Evolutionary conservation across 2,329 filamentous ascomycete genomes (phyloP), one percentile per base, ranked within the genome.

Genomic region (Cytospora mali): DNA sequence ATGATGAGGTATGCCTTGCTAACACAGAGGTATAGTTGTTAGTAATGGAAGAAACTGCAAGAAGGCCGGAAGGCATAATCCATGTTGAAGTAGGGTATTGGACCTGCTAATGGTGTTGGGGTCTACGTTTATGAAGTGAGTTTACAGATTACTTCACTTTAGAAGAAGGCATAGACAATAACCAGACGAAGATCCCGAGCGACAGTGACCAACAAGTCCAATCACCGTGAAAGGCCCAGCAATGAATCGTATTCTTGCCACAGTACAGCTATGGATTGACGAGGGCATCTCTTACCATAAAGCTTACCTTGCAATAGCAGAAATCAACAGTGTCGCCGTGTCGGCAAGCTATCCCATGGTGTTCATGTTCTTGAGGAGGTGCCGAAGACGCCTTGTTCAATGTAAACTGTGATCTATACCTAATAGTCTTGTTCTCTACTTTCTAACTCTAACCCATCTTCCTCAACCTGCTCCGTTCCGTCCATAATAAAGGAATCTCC

Each of bases 401-500:
- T 9, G 29, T 31, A 4, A 23, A 54, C 28, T 54, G 50, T 33
- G 48, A 16, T 33, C 50, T 53, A 54, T 27, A 48, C 27, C 50
- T 54, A 60, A 33, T 28, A 50, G 4, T 52, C 49, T 9, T 48
- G 50, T 21, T 54, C 58, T 57, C 64, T 66, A 51, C 58, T 60
- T 21, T 64, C 64, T 11, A 66, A 28, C 39, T 66, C 64, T 3
- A 66, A 25, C 11, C 64, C 64, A 55, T 75, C 78, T 64, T 74
- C 78, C 67, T 81, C 84, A 16, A 70, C 70, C 50, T 82, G 80
- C 68, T 84, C 81, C 46, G 81, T 78, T 13, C 81, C 77, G 63
- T 85, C 82, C 72, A 84, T 71, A 55, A 84, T 83, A 62, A 42
- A 68, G 67, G 62, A 71, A 64, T 56, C 72, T 66, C 66, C 64